These are phyloP conservation scores for Ceratobasidium sp. DNA, from an alignment of 1,284 basidiomycete genomes.

Conservation along the genomic window DNA sequence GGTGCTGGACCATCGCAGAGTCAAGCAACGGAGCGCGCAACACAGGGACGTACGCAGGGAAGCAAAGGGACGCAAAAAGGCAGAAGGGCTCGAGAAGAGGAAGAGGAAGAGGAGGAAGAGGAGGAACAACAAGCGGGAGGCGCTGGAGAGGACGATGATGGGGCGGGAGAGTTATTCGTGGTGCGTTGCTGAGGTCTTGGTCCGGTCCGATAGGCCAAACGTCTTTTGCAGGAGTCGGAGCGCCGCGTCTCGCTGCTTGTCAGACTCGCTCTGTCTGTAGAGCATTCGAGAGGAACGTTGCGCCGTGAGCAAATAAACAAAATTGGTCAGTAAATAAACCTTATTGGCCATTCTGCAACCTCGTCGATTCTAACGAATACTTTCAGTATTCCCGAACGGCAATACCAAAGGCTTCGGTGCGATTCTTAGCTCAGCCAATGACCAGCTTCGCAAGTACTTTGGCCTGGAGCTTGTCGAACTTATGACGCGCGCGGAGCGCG, in stretches of 20 bases:
- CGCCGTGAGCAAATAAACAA: constrained; percentile 78
- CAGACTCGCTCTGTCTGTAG: constrained; percentile 73
- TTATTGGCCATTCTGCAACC: neutral
- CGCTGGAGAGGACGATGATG: constrained; percentile 40
- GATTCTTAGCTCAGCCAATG: constrained; percentile 66
- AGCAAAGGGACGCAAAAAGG: constrained; percentile 37
- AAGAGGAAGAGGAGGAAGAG: constrained; percentile 43
- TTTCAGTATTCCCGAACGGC: constrained; percentile 64
- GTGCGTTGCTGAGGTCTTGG: neutral
- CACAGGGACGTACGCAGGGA: constrained; percentile 14
- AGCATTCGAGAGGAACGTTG: constrained; percentile 66
- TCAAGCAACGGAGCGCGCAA: neutral
- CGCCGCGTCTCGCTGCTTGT: constrained; percentile 70
- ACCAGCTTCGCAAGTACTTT: constrained; percentile 64
- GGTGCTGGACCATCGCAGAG: constrained; percentile 26
- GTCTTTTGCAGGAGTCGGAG: constrained; percentile 58
- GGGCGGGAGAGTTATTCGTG: constrained; percentile 16
- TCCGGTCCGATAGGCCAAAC: neutral
- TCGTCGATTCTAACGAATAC: constrained; percentile 15
- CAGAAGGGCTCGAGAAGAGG: constrained; percentile 24
- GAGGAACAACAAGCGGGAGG: constrained; percentile 30
- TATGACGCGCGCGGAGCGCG: constrained; percentile 65
- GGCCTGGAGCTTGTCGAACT: constrained; percentile 79
- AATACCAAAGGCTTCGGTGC: constrained; percentile 61
- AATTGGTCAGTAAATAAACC: constrained; percentile 60